phyloP scores from a whole-genome alignment of 2,329 filamentous ascomycete species.

The Fusarium pininemorale region DNA sequence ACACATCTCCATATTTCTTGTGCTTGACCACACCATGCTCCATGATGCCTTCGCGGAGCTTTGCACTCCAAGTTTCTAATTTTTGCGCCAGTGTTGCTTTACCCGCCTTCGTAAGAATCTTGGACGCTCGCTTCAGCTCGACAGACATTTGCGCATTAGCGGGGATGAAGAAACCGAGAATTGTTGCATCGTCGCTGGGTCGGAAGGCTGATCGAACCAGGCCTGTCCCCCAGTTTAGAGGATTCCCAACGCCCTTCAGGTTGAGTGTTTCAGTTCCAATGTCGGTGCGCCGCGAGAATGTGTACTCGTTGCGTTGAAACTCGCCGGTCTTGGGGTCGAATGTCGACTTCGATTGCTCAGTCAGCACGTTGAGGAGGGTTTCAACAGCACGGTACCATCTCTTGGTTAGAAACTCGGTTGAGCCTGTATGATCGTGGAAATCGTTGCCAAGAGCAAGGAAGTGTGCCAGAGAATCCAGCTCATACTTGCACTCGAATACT shows the following conservation, averaged over 20 bases:
- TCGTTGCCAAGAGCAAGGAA: constrained; percentile 89
- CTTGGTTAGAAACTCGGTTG: constrained; percentile 78
- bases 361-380: constrained; percentile 76
- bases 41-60: constrained; percentile 80
- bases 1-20: constrained; percentile 79
- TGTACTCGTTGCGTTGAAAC: constrained; percentile 81
- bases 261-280: constrained; percentile 90
- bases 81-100: constrained; percentile 62
- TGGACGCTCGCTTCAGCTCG: constrained; percentile 79
- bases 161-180: constrained; percentile 93
- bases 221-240: constrained; percentile 83
- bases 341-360: constrained; percentile 81
- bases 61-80: constrained; percentile 67
- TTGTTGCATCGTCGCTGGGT: constrained; percentile 94
- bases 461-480: constrained; percentile 92
- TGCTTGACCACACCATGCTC: constrained; percentile 84
- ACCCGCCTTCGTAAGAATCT: constrained; percentile 70
- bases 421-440: constrained; percentile 82
- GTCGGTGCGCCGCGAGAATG: constrained; percentile 83
- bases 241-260: constrained; percentile 87
- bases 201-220: constrained; percentile 92
- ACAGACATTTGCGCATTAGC: constrained; percentile 96
- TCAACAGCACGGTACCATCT: constrained; percentile 84
- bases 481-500: constrained; percentile 99
- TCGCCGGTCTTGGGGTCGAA: constrained; percentile 74